Conservation (phyloP, 2,329 filamentous ascomycete species). For the Arthrinium phaeospermum region DNA sequence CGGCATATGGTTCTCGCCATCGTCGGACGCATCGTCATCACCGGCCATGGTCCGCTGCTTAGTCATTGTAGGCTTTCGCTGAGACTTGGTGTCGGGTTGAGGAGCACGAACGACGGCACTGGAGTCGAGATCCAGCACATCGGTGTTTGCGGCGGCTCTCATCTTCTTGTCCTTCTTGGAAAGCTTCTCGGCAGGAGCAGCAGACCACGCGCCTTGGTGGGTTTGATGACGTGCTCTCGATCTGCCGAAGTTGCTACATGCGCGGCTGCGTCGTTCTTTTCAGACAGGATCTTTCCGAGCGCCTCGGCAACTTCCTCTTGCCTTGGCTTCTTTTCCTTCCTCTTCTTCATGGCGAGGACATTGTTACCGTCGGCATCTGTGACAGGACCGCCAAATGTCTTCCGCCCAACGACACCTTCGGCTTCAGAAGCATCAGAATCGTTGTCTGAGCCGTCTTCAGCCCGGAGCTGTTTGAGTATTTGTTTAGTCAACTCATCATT, state of each 20-base stretch:
- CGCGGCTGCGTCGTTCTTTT: not conserved
- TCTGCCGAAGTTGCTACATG: not conserved
- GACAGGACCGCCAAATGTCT: slow-evolving; percentile 64
- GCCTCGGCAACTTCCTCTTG: slow-evolving; percentile 17
- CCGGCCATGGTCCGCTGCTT: slow-evolving; percentile 34
- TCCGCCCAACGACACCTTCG: slow-evolving; percentile 69
- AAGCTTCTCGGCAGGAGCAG: slow-evolving; percentile 29
- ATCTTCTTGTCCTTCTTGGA: slow-evolving; percentile 36
- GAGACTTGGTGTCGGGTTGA: slow-evolving; percentile 27
- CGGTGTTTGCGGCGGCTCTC: slow-evolving; percentile 27
- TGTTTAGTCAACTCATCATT: slow-evolving; percentile 79
- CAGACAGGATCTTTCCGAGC: slow-evolving; percentile 13
- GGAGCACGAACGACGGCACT: slow-evolving; percentile 33
- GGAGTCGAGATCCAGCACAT: slow-evolving; percentile 38
- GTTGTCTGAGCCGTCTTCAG: slow-evolving; percentile 69
- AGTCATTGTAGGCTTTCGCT: slow-evolving; percentile 28
- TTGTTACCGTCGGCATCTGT: slow-evolving; percentile 36
- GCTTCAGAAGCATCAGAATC: slow-evolving; percentile 56
- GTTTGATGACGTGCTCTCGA: slow-evolving; percentile 34
- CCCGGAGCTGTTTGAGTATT: slow-evolving; percentile 62
- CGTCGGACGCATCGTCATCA: slow-evolving; percentile 49
- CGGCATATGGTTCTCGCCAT: slow-evolving; percentile 57
- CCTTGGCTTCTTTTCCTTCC: slow-evolving; percentile 23
- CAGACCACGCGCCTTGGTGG: slow-evolving; percentile 40
- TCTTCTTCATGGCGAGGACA: slow-evolving; percentile 33